A percentile compares a stretch with the other conserved stretches of the same genome.
Evolutionary conservation across 108 stramenopile genomes (phyloP).

Genomic region (Nitzschia putrida): DNA sequence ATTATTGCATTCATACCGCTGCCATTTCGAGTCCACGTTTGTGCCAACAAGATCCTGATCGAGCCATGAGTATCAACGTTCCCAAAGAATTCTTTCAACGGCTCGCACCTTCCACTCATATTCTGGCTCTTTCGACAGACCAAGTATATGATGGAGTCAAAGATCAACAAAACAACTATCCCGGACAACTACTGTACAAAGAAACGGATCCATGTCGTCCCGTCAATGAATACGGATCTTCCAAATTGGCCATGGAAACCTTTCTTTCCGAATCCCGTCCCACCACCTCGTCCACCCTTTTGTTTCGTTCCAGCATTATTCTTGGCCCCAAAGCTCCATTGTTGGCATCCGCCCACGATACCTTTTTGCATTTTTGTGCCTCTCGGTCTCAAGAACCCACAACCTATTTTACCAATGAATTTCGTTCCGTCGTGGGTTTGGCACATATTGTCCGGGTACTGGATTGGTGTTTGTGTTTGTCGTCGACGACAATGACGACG

Average conservation of each 20-base stretch:
- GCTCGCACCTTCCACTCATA: conserved; percentile 7
- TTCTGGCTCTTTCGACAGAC: conserved; percentile 80
- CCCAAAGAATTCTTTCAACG: conserved; percentile 50
- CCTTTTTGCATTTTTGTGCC: conserved; percentile 77
- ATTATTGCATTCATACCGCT: conserved; percentile 72
- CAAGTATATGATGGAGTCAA: conserved; percentile 77
- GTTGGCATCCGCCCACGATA: conserved; percentile 43
- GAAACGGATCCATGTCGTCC: conserved; percentile 41
- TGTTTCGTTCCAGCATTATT: conserved; percentile 73
- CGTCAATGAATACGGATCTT: conserved; percentile 70
- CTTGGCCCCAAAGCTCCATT: conserved; percentile 63
- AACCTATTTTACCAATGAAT: conserved; percentile 65
- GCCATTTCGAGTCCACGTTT: conserved; percentile 58
- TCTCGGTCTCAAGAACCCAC: conserved; percentile 37
- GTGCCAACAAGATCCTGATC: conserved; percentile 55
- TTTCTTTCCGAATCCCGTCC: conserved; percentile 18
- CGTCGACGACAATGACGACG: too few species aligned
- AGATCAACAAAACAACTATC: neutral
- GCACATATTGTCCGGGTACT: conserved; percentile 50
- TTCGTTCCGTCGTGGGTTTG: conserved; percentile 53
- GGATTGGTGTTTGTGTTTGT: conserved; percentile 40
- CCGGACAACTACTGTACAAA: conserved; percentile 34
- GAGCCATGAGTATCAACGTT: conserved; percentile 54
- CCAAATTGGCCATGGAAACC: conserved; percentile 67
- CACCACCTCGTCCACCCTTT: conserved; percentile 13